Percentiles rank a stretch among this genome's conserved stretches.
These are phyloP conservation scores for Nothophaeocryptopus gaeumannii DNA, from an alignment of 2,329 filamentous ascomycete species.

Conservation along the genomic window DNA sequence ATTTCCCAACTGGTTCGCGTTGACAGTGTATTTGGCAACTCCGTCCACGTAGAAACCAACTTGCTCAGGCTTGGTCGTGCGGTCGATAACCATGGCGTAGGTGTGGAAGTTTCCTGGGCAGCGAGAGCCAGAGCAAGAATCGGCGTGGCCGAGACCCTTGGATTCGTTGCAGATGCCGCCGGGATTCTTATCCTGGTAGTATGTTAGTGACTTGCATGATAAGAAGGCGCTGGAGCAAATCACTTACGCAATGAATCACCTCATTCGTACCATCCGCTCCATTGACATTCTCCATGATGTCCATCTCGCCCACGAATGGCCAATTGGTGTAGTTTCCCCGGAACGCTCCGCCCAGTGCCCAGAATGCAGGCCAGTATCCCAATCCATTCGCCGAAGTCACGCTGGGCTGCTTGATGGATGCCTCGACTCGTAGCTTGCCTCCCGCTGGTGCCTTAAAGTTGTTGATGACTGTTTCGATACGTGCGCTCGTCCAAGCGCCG, in stretches of 20 bases:
- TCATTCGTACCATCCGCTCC: conserved; percentile 24
- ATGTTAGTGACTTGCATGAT: conserved; percentile 24
- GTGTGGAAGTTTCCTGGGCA: conserved; percentile 32
- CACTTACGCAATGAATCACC: conserved; percentile 30
- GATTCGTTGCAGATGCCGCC: conserved; percentile 35
- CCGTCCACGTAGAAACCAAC: conserved; percentile 31
- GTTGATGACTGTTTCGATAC: conserved; percentile 22
- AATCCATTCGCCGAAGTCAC: conserved; percentile 18
- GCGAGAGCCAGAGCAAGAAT: conserved; percentile 12
- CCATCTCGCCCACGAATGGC: conserved; percentile 31
- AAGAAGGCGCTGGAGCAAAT: too few species aligned
- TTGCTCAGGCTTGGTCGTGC: conserved; percentile 20
- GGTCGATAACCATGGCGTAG: conserved; percentile 33
- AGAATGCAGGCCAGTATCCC: conserved; percentile 29
- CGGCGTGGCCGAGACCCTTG: conserved; percentile 23
- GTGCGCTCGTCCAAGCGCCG: conserved; percentile 23
- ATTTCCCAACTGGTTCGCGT: conserved; percentile 22
- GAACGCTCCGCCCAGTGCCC: conserved; percentile 23
- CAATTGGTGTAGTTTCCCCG: conserved; percentile 27
- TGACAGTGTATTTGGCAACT: conserved; percentile 22
- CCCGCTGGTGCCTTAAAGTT: conserved; percentile 27
- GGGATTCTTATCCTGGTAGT: conserved; percentile 25
- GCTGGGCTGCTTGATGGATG: conserved; percentile 18
- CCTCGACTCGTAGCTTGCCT: conserved; percentile 27
- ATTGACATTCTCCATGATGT: conserved; percentile 35